A percentile compares a stretch with the other conserved stretches of the same genome.
These are phyloP conservation scores for Yamadazyma sp. DNA, from an alignment of 805 yeast species.

Conservation along the genomic window DNA sequence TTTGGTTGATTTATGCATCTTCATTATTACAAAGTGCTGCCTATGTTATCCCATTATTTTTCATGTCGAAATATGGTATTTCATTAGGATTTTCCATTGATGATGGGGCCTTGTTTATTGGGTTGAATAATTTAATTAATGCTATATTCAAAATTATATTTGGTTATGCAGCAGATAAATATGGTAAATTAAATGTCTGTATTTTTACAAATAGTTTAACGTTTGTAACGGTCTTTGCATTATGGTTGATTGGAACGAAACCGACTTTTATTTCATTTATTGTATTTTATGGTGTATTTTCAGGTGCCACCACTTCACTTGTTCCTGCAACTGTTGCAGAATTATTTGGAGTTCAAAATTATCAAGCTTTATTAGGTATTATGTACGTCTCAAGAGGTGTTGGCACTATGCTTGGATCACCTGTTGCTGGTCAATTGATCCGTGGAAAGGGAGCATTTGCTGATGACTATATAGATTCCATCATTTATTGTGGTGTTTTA, in stretches of 20 bases:
- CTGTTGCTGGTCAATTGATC: slow-evolving; percentile 31
- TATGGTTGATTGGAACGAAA: slow-evolving; percentile 19
- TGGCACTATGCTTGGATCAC: slow-evolving; percentile 32
- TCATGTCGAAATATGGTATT: slow-evolving; percentile 31
- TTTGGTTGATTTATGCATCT: slow-evolving; percentile 17
- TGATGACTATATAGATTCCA: slow-evolving; percentile 21
- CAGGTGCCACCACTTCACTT: slow-evolving; percentile 32
- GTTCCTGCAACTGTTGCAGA: slow-evolving; percentile 32
- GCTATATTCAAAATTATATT: slow-evolving; percentile 19
- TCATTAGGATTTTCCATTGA: slow-evolving; percentile 24
- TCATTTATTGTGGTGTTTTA: slow-evolving; percentile 26
- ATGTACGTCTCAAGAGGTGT: slow-evolving; percentile 32
- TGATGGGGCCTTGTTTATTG: slow-evolving; percentile 34
- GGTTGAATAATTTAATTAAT: slow-evolving; percentile 30
- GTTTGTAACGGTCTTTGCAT: slow-evolving; percentile 15
- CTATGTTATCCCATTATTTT: slow-evolving; percentile 29
- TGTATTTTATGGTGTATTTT: slow-evolving; percentile 30
- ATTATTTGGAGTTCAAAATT: slow-evolving; percentile 28
- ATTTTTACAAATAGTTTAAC: slow-evolving; percentile 16
- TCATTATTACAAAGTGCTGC: slow-evolving; percentile 33
- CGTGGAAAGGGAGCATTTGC: slow-evolving; percentile 11
- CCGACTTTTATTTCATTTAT: slow-evolving; percentile 27
- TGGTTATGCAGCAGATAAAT: slow-evolving; percentile 16
- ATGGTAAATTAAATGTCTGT: slow-evolving; percentile 18
- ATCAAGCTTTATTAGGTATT: slow-evolving; percentile 30